Base-by-base conservation (phyloP, 2,329 filamentous ascomycete genomes). In the Colletotrichum sp. region DNA sequence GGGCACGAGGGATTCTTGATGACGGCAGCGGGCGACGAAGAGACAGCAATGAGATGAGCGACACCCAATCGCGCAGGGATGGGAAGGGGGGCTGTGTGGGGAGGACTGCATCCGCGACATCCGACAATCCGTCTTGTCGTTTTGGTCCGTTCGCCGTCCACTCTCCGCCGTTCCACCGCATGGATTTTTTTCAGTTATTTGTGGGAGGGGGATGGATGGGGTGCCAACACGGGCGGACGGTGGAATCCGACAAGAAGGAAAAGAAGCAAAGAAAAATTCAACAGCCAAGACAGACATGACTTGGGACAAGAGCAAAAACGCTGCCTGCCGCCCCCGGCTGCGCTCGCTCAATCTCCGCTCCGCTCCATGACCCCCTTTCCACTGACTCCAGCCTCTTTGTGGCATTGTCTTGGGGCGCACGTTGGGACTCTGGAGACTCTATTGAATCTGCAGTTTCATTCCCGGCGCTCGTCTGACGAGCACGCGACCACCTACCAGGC, bases 101-200 rank as follows among this genome's bases (percentile, higher is more conserved):
- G 34, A 60, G 59, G 21, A 15, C 7, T 68, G 73, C 70, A 44
- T 76, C 73, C 70, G 73, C 44, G 73, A 73, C 73, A 76, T 73
- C 73, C 73, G 73, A 73, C 34, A 64, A 64, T 39, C 64, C 73
- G 70, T 73, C 73, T 73, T 76, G 73, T 70, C 68, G 57, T 55
- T 71, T 55, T 52, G 62, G 62, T 75, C 62, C 49, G 39, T 73
- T 73, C 71, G 57, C 71, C 39, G 65, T 28, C 39, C 59, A 36
- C 44, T 68, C 44, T 49, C 49, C 49, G 65, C 34, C 32, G 62
- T 64, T 70, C 49, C 68, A 49, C 66, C 44, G 12, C 59, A 24
- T 18, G 24, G 6, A 24, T 26, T 28, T 64, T 59, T 36, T 62
- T 30, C 15, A 8, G 12, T 59, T 26, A 21, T 52, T 52, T 52